Percentiles rank a stretch among this genome's conserved stretches.
phyloP scores from a whole-genome alignment of 176 grass and related monocot genomes.

The Pontederia paniculata region DNA sequence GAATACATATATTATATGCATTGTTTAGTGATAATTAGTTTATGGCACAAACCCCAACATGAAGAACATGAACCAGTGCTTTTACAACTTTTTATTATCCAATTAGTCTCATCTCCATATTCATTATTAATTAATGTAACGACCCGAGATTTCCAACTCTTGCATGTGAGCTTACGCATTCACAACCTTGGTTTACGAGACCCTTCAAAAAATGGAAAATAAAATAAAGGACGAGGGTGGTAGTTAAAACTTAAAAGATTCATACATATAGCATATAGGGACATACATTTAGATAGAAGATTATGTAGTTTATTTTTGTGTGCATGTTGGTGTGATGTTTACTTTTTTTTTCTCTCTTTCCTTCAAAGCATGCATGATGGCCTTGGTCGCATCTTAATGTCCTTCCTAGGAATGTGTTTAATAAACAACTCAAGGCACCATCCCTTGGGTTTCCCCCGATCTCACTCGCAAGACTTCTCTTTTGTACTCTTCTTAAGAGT shows the following conservation, averaged over 20 bases:
- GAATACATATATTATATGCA: too few species aligned
- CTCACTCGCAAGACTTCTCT: slow-evolving; percentile 8
- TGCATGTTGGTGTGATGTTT: too few species aligned
- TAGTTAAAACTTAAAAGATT: slow-evolving; percentile 14
- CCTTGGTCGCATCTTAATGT: slow-evolving; percentile 7
- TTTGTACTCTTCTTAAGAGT: not conserved
- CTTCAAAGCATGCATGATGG: not conserved
- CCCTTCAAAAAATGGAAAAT: not conserved
- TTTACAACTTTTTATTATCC: not conserved
- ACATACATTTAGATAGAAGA: too few species aligned
- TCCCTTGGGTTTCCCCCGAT: slow-evolving; percentile 5
- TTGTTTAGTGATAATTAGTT: not conserved
- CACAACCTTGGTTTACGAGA: slow-evolving; percentile 17
- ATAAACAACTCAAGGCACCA: not conserved
- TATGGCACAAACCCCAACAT: not conserved
- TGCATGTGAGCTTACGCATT: slow-evolving; percentile 11
- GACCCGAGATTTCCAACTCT: not conserved
- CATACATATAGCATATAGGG: not conserved
- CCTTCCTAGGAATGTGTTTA: slow-evolving; percentile 2
- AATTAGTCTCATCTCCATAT: not conserved
- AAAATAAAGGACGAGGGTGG: not conserved
- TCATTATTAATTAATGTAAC: not conserved
- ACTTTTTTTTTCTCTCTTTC: not conserved
- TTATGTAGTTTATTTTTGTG: too few species aligned
- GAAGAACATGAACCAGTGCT: not conserved